Evolutionary conservation across 1,284 basidiomycete genomes (phyloP), one percentile per base, ranked within the genome.

Genomic region (Irpex sp.): DNA sequence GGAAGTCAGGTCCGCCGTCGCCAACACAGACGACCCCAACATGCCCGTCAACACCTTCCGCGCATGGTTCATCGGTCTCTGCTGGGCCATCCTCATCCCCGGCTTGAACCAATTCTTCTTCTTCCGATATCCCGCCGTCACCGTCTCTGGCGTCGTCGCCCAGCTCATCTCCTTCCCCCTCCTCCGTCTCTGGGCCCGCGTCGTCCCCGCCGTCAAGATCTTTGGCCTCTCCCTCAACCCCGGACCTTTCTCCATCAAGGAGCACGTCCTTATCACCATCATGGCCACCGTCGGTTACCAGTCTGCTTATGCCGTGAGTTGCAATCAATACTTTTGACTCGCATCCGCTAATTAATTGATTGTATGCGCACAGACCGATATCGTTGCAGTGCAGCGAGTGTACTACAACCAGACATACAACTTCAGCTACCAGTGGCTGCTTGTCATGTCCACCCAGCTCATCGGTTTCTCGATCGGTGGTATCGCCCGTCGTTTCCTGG

Each of bases 1-100:
- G 6, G 88, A 91, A 69, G 90, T 92, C 28, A 84, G 90, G 35
- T 87, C 88, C 21, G 87, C 87, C 39, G 90, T 91, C 23, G 82
- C 86, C 48, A 88, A 90, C 69, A 86, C 83, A 2, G 88, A 91
- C 66, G 87, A 91, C 69, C 79, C 80, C 8, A 72, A 73, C 36
- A 85, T 90, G 68, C 87, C 86, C 2, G 78, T 75, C 3, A 78
- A 77, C 39, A 90, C 82, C 3, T 67, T 91, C 64, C 84, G 90
- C 21, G 78, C 83, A 33, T 92, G 88, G 88, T 68, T 80, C 35
- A 75, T 86, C 64, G 84, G 90, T 64, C 45, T 80, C 33, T 10
- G 67, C 7, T 87, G 83, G 78, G 78, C 87, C 2, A 77, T 88
- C 65, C 59, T 90, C 65, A 78, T 90, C 55, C 77, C 86, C 28